A percentile compares a stretch with the other conserved stretches of the same genome.
phyloP scores from a whole-genome alignment of 495 filamentous ascomycete species.

The Tuber borchii region DNA sequence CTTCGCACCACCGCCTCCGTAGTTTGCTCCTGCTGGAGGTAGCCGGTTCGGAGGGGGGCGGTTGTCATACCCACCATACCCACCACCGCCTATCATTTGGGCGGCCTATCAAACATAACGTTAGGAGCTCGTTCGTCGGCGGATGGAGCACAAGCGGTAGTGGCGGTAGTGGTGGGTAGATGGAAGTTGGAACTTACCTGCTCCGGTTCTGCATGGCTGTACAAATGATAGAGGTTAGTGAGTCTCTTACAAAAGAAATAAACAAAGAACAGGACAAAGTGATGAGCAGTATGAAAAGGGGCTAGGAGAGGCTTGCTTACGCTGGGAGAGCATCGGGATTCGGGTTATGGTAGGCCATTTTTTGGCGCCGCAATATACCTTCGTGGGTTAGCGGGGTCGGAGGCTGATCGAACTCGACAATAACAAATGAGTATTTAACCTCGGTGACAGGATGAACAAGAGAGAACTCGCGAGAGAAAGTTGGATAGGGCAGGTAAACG shows the following conservation, averaged over 20 bases:
- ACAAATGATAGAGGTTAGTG: constrained; percentile 14
- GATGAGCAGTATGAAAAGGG: not conserved
- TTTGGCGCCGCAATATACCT: constrained; percentile 10
- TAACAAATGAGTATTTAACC: constrained; percentile 14
- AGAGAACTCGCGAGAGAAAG: constrained; percentile 14
- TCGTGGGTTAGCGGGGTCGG: constrained; percentile 33
- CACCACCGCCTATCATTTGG: constrained; percentile 51
- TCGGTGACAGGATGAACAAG: constrained; percentile 15
- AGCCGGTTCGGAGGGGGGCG: constrained; percentile 40
- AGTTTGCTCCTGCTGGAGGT: constrained; percentile 14
- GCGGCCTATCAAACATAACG: constrained; percentile 46
- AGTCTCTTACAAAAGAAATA: constrained; percentile 12
- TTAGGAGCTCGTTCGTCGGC: constrained; percentile 15
- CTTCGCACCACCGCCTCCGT: constrained; percentile 23
- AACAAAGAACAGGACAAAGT: constrained; percentile 4
- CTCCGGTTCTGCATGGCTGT: constrained; percentile 89
- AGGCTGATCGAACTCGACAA: constrained; percentile 34
- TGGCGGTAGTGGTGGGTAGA: constrained; percentile 5
- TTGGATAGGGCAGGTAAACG: constrained; percentile 7
- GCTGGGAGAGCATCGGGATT: constrained; percentile 97
- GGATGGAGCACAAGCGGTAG: constrained; percentile 2
- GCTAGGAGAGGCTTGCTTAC: constrained; percentile 52
- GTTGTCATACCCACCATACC: constrained; percentile 40
- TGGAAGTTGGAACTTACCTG: constrained; percentile 53
- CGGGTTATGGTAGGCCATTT: constrained; percentile 85